phyloP scores from a whole-genome alignment of 345 rosid species.

The Gossypium anomalum region DNA sequence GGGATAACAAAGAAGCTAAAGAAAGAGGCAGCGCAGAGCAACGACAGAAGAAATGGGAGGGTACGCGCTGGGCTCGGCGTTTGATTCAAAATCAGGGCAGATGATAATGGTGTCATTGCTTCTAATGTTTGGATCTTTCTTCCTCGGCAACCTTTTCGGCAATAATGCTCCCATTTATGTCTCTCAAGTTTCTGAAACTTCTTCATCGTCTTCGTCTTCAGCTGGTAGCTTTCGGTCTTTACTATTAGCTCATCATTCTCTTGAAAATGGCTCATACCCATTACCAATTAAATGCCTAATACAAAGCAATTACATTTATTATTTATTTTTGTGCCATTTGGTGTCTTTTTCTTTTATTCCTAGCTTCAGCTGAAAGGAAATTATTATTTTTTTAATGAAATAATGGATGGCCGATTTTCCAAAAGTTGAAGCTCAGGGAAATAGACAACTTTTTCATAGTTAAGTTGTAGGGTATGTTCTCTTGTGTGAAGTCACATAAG shows the following conservation, averaged over 20 bases:
- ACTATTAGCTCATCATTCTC: conserved; percentile 6
- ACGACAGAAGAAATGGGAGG: conserved; percentile 50
- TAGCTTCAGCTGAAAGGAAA: neutral
- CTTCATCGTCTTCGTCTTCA: conserved; percentile 14
- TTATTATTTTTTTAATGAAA: neutral
- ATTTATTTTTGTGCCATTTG: neutral
- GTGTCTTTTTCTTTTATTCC: neutral
- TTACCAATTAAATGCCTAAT: neutral
- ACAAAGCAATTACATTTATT: neutral
- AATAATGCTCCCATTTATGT: conserved; percentile 48
- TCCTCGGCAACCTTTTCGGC: conserved; percentile 74
- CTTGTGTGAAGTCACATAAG: neutral
- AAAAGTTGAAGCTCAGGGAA: neutral
- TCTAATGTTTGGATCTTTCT: conserved; percentile 73
- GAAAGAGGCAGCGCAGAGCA: neutral
- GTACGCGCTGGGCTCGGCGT: conserved; percentile 43
- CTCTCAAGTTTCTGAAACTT: conserved; percentile 31
- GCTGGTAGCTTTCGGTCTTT: conserved; percentile 17
- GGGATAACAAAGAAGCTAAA: neutral
- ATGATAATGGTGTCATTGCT: conserved; percentile 62
- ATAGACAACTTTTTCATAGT: neutral
- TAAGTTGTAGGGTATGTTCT: neutral
- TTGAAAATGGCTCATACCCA: neutral
- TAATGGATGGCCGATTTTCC: neutral
- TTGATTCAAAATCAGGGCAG: conserved; percentile 69